Evolutionary conservation across 176 grass and related monocot genomes (phyloP), one percentile per base, ranked within the genome.

Genomic region (Eremochloa ophiuroides): DNA sequence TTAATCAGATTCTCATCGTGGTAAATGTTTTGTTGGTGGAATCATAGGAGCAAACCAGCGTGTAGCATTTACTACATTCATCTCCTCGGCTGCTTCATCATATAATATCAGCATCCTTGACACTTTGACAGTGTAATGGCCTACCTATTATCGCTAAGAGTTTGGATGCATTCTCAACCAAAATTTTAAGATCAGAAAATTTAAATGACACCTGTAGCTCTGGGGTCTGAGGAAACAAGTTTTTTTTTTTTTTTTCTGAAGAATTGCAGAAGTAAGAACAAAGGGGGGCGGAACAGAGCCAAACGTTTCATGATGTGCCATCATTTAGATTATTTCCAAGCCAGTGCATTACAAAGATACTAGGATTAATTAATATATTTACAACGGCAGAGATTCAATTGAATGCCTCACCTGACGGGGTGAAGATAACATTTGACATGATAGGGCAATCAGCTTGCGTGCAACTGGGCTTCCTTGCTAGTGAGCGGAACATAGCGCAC

Each of bases 401-500:
- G 16, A 48, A 48, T 43, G 60, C 28, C 42, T 59, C 55, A 59
- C 23, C 22, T 58, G 3, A 25, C 23, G 0, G 10, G 55, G 23
- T 26, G 55, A 59, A 5, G 55, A 59, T 59, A 26, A 26, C n/a
- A 59, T 59, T 55, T 62, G 38, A 68, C 27, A 25, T 74, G n/a
- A 14, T 30, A 71, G n/a, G 18, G 6, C 3, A 44, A 74, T 92
- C 84, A 92, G 28, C 89, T 79, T 9, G 80, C 59, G 31, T 70
- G 87, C 75, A 92, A 64, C 28, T 92, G 89, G 1, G 84, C 85
- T 8, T 73, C 84, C 82, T 83, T 92, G 84, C 89, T 87, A 10
- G 93, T 94, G 37, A 94, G 84, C 1, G 87, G 86, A 59, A 92
- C 89, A 35, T 89, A 95, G 62, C 85, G 87, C 83, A 95, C 93